Conservation (phyloP, 768 basidiomycete species). For the Kwoniella botswanensis region DNA sequence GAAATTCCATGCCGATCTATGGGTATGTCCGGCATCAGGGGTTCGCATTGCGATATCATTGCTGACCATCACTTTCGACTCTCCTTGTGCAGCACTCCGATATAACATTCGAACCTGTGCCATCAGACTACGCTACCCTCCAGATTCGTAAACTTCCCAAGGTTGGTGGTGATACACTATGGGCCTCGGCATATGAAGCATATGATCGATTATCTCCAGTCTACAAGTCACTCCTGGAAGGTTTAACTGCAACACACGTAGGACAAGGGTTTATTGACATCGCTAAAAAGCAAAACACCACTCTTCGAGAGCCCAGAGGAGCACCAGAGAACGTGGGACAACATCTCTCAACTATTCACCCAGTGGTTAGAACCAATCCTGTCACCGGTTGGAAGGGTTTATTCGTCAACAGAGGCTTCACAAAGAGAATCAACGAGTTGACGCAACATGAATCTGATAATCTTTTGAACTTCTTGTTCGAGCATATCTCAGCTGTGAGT, state of each 20-base stretch:
- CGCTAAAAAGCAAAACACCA: slow-evolving; percentile 50
- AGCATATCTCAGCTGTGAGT: slow-evolving; percentile 61
- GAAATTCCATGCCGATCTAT: slow-evolving; percentile 50
- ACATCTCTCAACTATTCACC: slow-evolving; percentile 64
- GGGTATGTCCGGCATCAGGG: slow-evolving; percentile 23
- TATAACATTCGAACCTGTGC: slow-evolving; percentile 68
- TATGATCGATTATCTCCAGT: slow-evolving; percentile 70
- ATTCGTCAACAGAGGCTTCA: slow-evolving; percentile 68
- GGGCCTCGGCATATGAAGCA: slow-evolving; percentile 64
- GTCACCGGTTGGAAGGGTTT: slow-evolving; percentile 68
- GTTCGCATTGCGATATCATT: background rate
- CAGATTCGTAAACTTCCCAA: slow-evolving; percentile 49
- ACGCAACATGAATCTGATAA: slow-evolving; percentile 64
- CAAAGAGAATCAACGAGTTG: slow-evolving; percentile 65
- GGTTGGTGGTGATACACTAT: slow-evolving; percentile 61
- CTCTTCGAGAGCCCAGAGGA: slow-evolving; percentile 60
- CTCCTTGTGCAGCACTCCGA: slow-evolving; percentile 61
- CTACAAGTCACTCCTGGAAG: slow-evolving; percentile 65
- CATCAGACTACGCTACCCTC: slow-evolving; percentile 67
- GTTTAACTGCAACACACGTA: slow-evolving; percentile 66
- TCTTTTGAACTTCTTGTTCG: slow-evolving; percentile 57
- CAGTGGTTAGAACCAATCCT: slow-evolving; percentile 66
- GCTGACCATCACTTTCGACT: too few species aligned
- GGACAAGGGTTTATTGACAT: slow-evolving; percentile 46
- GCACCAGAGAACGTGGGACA: slow-evolving; percentile 65